Evolutionary conservation across 1,139 yeast genomes (phyloP), one percentile per base, ranked within the genome.

Genomic region (Saccharomyces pastorianus): DNA sequence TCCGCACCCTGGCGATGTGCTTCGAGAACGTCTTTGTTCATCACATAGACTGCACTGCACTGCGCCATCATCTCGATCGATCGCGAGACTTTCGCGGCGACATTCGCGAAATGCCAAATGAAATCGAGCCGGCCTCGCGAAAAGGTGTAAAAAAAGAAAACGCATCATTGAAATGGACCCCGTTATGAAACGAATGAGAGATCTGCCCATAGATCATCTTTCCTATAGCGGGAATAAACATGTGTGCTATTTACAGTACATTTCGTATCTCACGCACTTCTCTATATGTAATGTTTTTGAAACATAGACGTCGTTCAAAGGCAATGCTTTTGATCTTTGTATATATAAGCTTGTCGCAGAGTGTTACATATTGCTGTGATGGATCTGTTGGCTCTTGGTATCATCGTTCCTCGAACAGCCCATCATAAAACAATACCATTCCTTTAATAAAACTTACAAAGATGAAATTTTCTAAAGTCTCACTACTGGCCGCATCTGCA

Each of bases 401-500:
- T 17, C 25, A 3, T 20, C 13, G 23, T 5, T 20, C 23, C 23
- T 38, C 44, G 25, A 38, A 38, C n/a, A 20, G 6, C 25, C 17
- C 44, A 38, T 3, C 17, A 38, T 14, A 11, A 38, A 38, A 38
- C 23, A 17, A 38, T 38, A 38, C 44, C 44, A 17, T 25, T 38
- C 44, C 32, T 23, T 41, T 14, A 48, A 13, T 9, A 46, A 25
- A 48, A 20, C 31, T 17, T 27, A 27, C 29, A 32, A 55, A 1
- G 41, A 66, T 66, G 69, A 64, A 62, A 55, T 55, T 64, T 17
- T 58, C 67, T 44, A 58, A 57, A n/a, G 50, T 69, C 32, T 59
- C 70, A 38, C 62, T 68, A 52, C 58, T 70, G 41, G 66, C 71
- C 32, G 66, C 70, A 46, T 56, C 68, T 32, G 53, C 61, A 25